Conservation (phyloP, 1,284 basidiomycete species). For the Tilletia horrida region DNA sequence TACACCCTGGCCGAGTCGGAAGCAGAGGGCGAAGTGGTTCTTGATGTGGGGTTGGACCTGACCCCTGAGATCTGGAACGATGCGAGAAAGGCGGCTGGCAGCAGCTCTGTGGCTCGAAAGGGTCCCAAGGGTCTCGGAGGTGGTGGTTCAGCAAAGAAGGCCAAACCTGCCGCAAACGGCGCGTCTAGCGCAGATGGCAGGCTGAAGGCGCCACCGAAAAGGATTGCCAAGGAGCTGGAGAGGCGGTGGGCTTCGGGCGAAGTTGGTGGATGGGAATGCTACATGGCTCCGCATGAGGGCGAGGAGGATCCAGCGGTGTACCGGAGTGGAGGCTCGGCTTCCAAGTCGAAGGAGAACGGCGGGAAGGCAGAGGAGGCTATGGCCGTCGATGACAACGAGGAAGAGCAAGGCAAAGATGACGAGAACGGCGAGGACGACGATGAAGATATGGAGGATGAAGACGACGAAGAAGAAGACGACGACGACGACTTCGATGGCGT, state of each 20-base stretch:
- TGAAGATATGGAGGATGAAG: slow-evolving; percentile 53
- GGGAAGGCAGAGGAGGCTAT: slow-evolving; percentile 20
- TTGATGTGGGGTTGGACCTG: slow-evolving; percentile 85
- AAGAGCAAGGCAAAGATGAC: slow-evolving; percentile 37
- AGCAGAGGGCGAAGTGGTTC: slow-evolving; percentile 61
- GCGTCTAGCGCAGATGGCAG: not conserved
- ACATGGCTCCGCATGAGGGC: slow-evolving; percentile 88
- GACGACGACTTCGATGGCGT: slow-evolving; percentile 74
- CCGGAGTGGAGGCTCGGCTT: slow-evolving; percentile 58
- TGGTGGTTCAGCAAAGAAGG: slow-evolving; percentile 40
- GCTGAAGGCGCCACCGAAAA: slow-evolving; percentile 24
- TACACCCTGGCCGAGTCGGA: slow-evolving; percentile 92
- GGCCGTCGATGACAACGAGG: slow-evolving; percentile 31
- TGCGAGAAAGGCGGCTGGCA: slow-evolving; percentile 25
- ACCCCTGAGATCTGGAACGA: slow-evolving; percentile 65
- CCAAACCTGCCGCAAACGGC: slow-evolving; percentile 27
- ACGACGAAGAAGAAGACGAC: slow-evolving; percentile 53
- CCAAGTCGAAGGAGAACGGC: slow-evolving; percentile 45
- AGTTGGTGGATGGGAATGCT: slow-evolving; percentile 96
- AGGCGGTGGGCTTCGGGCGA: slow-evolving; percentile 69
- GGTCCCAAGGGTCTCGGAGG: slow-evolving; percentile 38
- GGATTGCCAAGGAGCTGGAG: slow-evolving; percentile 46
- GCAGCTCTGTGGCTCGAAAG: slow-evolving; percentile 31
- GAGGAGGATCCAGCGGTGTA: slow-evolving; percentile 87
- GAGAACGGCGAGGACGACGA: slow-evolving; percentile 57